Conservation (phyloP, 2,329 filamentous ascomycete species). For the Neonectria magnoliae region DNA sequence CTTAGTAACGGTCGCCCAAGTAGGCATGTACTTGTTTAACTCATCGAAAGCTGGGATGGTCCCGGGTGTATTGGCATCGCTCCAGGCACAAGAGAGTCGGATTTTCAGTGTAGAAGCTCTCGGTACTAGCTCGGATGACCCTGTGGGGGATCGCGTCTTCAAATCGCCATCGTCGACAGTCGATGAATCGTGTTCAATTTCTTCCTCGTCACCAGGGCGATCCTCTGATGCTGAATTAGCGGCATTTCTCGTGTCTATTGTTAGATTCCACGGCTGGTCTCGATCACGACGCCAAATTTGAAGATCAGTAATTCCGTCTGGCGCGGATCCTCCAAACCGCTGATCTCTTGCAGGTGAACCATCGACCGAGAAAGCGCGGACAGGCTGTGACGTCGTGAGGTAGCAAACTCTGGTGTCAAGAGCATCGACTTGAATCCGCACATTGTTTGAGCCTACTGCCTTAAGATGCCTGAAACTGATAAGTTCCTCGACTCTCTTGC, state of each 20-base stretch:
- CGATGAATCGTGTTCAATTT: not conserved
- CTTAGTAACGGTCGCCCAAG: slow-evolving; percentile 84
- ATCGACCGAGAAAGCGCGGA: slow-evolving; percentile 71
- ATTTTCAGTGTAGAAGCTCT: slow-evolving; percentile 62
- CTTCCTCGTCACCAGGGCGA: not conserved
- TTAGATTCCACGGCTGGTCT: slow-evolving; percentile 78
- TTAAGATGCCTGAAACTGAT: slow-evolving; percentile 64
- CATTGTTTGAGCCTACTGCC: slow-evolving; percentile 55
- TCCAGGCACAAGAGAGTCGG: slow-evolving; percentile 83
- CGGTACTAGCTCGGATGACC: not conserved
- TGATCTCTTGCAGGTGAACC: slow-evolving; percentile 68
- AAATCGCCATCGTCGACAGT: slow-evolving; percentile 24
- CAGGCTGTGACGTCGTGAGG: slow-evolving; percentile 74
- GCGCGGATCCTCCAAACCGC: slow-evolving; percentile 72
- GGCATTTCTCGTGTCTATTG: slow-evolving; percentile 40
- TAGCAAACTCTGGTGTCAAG: slow-evolving; percentile 82
- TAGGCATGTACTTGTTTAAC: slow-evolving; percentile 76
- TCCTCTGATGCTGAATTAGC: not conserved
- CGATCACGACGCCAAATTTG: slow-evolving; percentile 86
- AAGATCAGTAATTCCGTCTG: slow-evolving; percentile 71
- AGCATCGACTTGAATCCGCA: slow-evolving; percentile 73
- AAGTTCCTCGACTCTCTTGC: slow-evolving; percentile 63
- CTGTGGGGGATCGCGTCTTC: slow-evolving; percentile 22
- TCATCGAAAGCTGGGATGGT: slow-evolving; percentile 88
- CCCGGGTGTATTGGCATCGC: slow-evolving; percentile 78